phyloP scores from a whole-genome alignment of 768 basidiomycete species.

The Chalciporus chontae region DNA sequence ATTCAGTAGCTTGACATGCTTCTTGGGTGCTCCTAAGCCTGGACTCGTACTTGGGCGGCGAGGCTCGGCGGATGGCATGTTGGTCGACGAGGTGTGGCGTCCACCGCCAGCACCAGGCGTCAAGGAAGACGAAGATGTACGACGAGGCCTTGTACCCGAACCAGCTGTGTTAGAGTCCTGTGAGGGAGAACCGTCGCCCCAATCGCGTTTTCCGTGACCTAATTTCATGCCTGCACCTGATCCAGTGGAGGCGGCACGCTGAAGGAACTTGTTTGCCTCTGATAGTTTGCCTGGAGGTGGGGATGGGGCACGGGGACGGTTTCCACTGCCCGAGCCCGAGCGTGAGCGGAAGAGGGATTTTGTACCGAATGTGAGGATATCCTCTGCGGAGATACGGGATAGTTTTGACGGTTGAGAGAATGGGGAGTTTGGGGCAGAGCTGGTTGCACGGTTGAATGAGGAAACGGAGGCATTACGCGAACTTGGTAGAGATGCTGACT shows the following conservation, averaged over 20 bases:
- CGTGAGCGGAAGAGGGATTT: constrained; percentile 30
- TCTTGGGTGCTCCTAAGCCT: constrained; percentile 11
- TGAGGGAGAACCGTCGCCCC: not conserved
- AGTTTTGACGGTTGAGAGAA: constrained; percentile 7
- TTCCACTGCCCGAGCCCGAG: constrained; percentile 11
- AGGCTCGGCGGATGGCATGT: not conserved
- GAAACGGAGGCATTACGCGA: constrained; percentile 13
- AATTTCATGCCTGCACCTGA: constrained; percentile 7
- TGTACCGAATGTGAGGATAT: constrained; percentile 28
- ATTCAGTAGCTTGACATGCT: constrained; percentile 69
- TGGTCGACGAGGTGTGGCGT: constrained; percentile 20
- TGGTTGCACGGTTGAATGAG: constrained; percentile 11
- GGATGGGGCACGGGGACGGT: constrained; percentile 2
- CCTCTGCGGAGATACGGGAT: constrained; percentile 26
- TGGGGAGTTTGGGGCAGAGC: constrained; percentile 16
- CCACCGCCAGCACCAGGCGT: constrained; percentile 28
- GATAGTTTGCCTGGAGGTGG: constrained; percentile 16
- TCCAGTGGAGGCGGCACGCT: constrained; percentile 21
- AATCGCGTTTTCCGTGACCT: constrained; percentile 1
- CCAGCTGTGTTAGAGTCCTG: not conserved
- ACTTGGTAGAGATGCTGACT: constrained; percentile 11
- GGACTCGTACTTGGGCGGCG: constrained; percentile 11
- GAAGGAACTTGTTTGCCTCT: constrained; percentile 4
- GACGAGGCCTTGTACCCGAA: constrained; percentile 16
- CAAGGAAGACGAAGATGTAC: constrained; percentile 20